Base-by-base conservation (phyloP, 345 rosid species). In the Physaria fendleri region DNA sequence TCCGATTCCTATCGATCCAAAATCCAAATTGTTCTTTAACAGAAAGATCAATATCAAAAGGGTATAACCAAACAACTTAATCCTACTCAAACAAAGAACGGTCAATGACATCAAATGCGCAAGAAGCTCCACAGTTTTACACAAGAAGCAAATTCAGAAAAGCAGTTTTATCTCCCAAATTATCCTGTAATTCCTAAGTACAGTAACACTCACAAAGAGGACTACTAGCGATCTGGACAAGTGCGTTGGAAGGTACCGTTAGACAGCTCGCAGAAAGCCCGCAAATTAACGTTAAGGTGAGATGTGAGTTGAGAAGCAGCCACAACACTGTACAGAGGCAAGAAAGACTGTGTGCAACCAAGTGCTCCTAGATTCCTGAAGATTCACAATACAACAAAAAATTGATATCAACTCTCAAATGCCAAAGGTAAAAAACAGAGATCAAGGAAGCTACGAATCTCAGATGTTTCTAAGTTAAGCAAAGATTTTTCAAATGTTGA, bases 161-260 rank as follows among this genome's bases (percentile, higher is more conserved):
- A 40, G 16, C 22, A 13, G 17, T 30, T 23, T 59, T 0, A 4
- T 40, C 33, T 50, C 29, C 32, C 49, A 50, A n/a, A 2, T 61
- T 53, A 57, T 32, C 35, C 51, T 64, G 50, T 27, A 32, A 53
- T 43, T 73, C 93, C 81, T 78, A 79, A 65, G 80, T 67, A 75
- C 71, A 65, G 73, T 72, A 14, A 75, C 78, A 88, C 90, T 84
- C 96, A 92, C 98, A 82, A 87, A 85, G 85, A 76, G 51, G 71
- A 84, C 75, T 67, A 88, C 39, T 93, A 93, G 95, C 99, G 94
- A 85, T 93, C 99, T 73, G 64, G 95, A 93, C 97, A 88, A 86
- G 97, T 71, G 64, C 94, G 88, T 74, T 71, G 39, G 85, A 89
- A 85, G 97, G 88, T 93, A 93, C 99, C 99, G 45, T 93, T 85